Base-by-base conservation (phyloP, 345 rosid species). In the Camelina neglecta region DNA sequence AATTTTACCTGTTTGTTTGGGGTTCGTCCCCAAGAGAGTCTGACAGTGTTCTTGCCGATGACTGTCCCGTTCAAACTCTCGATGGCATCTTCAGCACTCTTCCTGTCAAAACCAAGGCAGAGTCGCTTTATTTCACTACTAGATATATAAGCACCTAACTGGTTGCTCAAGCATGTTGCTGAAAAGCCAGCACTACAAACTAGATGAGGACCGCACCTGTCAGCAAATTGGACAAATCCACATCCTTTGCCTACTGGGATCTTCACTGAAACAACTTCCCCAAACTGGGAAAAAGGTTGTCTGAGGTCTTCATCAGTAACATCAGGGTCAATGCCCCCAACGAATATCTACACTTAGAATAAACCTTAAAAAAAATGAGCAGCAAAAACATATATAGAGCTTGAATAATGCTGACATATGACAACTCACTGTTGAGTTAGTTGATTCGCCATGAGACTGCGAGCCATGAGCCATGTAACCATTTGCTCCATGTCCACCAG, bases 11-110 rank as follows among this genome's bases (percentile, higher is more conserved):
- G 98, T 79, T 84, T 94, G 89, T 86, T 85, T 18, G 93, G 91
- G 66, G 80, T 92, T 65, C 97, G 91, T 49, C 97, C 97, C 98
- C 98, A 94, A 20, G 98, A 92, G 76, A 94, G 95, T 9, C 98
- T 93, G 61, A 94, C 93, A 15, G 92, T 86, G 77, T 95, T 96
- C 82, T 92, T 92, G 67, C 99, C 97, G 7, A 95, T 89, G 31
- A 81, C 83, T 53, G 92, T 85, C 64, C 91, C 97, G 18, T 90
- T 91, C 83, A 92, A 82, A 60, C 69, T 84, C 80, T 90, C 82
- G 53, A 95, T 81, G 24, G 99, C 93, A 26, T 86, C 93, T 86
- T 90, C 97, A 3, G 97, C 99, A 77, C 79, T 82, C 75, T 90
- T 90, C 86, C 99, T 95, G 78, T 60, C 55, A 55, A 41, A 68